A percentile compares a stretch with the other conserved stretches of the same genome.
These are phyloP conservation scores for Trichothecium roseum DNA, from an alignment of 2,329 filamentous ascomycete genomes.

Conservation along the genomic window DNA sequence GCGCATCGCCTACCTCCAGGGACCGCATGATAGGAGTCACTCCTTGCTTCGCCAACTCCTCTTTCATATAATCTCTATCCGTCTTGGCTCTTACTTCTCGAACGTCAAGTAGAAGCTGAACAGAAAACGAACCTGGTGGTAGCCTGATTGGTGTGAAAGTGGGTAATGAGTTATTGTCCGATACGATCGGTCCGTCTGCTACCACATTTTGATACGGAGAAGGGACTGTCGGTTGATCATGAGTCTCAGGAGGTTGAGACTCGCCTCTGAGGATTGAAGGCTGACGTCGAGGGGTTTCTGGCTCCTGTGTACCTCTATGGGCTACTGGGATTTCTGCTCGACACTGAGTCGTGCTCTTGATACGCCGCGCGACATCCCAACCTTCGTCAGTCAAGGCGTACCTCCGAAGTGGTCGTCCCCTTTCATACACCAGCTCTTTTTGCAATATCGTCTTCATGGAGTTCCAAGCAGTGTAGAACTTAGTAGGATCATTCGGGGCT, in stretches of 20 bases:
- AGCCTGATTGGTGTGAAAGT: conserved; percentile 50
- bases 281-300: conserved; percentile 1
- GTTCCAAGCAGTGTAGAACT: conserved; percentile 72
- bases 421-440: conserved; percentile 65
- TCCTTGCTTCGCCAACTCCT: conserved; percentile 57
- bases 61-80: conserved; percentile 68
- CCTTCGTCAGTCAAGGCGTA: conserved; percentile 69
- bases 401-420: conserved; percentile 54
- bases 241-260: neutral
- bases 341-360: conserved; percentile 42
- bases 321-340: conserved; percentile 11
- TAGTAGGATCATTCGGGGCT: conserved; percentile 53
- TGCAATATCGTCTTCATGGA: conserved; percentile 67
- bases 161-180: conserved; percentile 25
- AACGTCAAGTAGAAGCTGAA: conserved; percentile 63
- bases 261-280: too few relatives aligned
- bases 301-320: conserved; percentile 3
- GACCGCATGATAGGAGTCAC: conserved; percentile 56
- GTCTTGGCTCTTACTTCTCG: conserved; percentile 64
- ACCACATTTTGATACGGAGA: conserved; percentile 5
- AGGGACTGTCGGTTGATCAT: neutral
- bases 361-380: conserved; percentile 60
- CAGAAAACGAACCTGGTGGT: conserved; percentile 55
- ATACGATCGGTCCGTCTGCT: conserved; percentile 11
- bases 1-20: conserved; percentile 62